A percentile compares a stretch with the other conserved stretches of the same genome.
Evolutionary conservation across 441 rosid genomes (phyloP).

Genomic region (Jatropha podagrica): DNA sequence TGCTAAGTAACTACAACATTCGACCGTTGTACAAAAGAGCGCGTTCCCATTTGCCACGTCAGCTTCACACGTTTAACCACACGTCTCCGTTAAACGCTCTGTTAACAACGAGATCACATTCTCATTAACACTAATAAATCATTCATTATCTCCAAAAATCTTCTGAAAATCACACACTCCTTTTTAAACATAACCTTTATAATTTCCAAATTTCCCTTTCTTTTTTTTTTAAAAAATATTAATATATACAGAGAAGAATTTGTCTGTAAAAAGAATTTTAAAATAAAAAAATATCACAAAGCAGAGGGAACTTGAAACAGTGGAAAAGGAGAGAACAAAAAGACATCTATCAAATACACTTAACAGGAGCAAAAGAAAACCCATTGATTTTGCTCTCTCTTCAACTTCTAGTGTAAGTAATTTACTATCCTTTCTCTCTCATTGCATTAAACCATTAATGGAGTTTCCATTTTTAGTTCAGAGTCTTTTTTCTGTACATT

Average conservation of each 20-base stretch:
- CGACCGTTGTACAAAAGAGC: constrained; percentile 43
- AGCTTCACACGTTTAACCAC: constrained; percentile 24
- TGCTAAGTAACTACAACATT: constrained; percentile 7
- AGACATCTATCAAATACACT: neutral
- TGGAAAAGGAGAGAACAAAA: neutral
- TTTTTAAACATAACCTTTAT: neutral
- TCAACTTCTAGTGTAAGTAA: neutral
- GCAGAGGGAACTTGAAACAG: constrained; percentile 10
- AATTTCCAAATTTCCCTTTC: neutral
- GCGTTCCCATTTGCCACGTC: constrained; percentile 48
- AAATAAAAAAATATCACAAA: constrained; percentile 5
- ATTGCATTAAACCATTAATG: neutral
- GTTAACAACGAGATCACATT: neutral
- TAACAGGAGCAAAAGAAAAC: neutral
- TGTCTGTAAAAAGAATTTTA: neutral
- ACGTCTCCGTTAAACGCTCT: constrained; percentile 32
- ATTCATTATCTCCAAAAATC: neutral
- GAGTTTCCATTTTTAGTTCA: constrained; percentile 14
- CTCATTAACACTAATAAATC: neutral
- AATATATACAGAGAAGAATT: neutral
- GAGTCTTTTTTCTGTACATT: neutral
- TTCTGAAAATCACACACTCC: neutral
- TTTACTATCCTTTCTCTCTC: neutral
- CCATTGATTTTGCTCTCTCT: neutral
- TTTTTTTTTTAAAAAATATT: neutral